phyloP scores from a whole-genome alignment of 1,139 yeast genomes.

The Candida neerlandica region DNA sequence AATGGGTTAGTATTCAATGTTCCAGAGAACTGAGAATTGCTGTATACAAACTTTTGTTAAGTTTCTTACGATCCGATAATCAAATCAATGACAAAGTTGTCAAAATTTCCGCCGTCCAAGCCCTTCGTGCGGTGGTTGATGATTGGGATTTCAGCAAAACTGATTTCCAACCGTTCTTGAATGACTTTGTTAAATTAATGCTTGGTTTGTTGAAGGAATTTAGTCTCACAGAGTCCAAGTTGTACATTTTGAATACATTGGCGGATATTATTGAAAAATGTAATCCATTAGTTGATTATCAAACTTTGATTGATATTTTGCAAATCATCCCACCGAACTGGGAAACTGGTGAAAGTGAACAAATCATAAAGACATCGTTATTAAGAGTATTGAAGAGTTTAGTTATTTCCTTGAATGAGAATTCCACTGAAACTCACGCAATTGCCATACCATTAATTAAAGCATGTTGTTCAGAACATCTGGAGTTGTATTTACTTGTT shows the following conservation, averaged over 20 bases:
- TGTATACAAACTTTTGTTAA: conserved; percentile 58
- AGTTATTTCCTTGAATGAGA: conserved; percentile 62
- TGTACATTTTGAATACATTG: conserved; percentile 67
- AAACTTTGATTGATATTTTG: conserved; percentile 56
- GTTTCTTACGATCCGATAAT: conserved; percentile 43
- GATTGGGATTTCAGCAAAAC: conserved; percentile 84
- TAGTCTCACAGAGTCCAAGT: conserved; percentile 70
- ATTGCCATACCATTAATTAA: conserved; percentile 69
- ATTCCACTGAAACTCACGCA: conserved; percentile 60
- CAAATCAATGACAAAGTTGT: conserved; percentile 72
- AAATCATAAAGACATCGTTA: conserved; percentile 72
- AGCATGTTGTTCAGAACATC: conserved; percentile 60
- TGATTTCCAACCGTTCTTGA: conserved; percentile 66
- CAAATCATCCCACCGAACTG: conserved; percentile 72
- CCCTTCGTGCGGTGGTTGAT: conserved; percentile 67
- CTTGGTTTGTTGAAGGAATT: conserved; percentile 48
- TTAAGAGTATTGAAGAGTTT: conserved; percentile 69
- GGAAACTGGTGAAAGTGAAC: conserved; percentile 63
- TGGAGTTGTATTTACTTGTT: conserved; percentile 63
- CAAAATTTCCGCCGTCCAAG: conserved; percentile 71
- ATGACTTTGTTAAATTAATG: conserved; percentile 52
- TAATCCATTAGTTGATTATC: conserved; percentile 58
- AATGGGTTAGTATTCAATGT: conserved; percentile 77
- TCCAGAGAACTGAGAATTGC: conserved; percentile 57
- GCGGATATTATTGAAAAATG: conserved; percentile 66